Conservation (phyloP, 306 rosid species). For the Macrotyloma uniflorum region DNA sequence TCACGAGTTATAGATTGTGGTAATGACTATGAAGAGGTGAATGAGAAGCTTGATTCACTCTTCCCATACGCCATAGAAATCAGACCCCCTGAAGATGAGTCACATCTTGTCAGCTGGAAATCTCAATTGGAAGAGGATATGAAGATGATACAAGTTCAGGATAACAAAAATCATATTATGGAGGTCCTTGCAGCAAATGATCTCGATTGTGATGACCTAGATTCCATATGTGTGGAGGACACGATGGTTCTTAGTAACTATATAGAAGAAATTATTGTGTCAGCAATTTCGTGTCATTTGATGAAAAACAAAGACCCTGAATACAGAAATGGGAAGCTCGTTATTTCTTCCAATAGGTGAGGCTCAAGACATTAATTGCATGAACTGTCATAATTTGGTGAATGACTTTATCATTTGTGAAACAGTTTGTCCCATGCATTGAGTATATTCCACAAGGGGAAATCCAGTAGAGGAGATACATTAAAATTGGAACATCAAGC, state of each 20-base stretch:
- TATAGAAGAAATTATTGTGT: slow-evolving; percentile 94
- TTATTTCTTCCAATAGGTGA: slow-evolving; percentile 79
- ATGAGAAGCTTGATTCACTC: slow-evolving; percentile 67
- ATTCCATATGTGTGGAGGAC: slow-evolving; percentile 72
- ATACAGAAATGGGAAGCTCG: slow-evolving; percentile 88
- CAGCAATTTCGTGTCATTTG: slow-evolving; percentile 87
- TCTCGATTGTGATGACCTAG: slow-evolving; percentile 90
- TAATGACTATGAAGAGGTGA: slow-evolving; percentile 60
- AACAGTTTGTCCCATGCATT: slow-evolving; percentile 90
- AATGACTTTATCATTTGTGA: slow-evolving; percentile 34
- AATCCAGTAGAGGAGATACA: slow-evolving; percentile 56
- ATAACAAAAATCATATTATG: slow-evolving; percentile 85
- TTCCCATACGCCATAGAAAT: slow-evolving; percentile 89
- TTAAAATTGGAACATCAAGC: slow-evolving; percentile 66
- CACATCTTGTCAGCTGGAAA: slow-evolving; percentile 90
- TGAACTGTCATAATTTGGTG: not conserved
- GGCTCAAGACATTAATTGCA: slow-evolving; percentile 3
- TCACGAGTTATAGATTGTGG: slow-evolving; percentile 63
- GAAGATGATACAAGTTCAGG: slow-evolving; percentile 89
- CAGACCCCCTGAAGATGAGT: slow-evolving; percentile 80
- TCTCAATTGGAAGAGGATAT: slow-evolving; percentile 85
- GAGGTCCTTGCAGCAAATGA: slow-evolving; percentile 95
- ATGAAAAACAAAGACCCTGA: slow-evolving; percentile 91
- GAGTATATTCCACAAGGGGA: slow-evolving; percentile 74
- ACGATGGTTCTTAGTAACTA: slow-evolving; percentile 82